Evolutionary conservation across 2,329 filamentous ascomycete genomes (phyloP), one percentile per base, ranked within the genome.

Genomic region (Talaromyces sp.): DNA sequence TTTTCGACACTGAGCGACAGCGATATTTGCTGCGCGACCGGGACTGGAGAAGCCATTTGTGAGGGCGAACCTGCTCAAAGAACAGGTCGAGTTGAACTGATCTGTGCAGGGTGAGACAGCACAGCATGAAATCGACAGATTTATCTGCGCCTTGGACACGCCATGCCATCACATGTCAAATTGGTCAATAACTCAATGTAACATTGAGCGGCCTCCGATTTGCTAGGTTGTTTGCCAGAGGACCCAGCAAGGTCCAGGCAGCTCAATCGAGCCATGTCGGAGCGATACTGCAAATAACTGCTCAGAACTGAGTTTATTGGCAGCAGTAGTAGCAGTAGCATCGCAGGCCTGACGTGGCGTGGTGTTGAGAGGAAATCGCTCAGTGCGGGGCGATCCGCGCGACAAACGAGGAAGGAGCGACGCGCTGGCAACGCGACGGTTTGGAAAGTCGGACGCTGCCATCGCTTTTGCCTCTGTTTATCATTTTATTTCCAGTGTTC

Each of bases 1-100:
- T 52, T 44, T 25, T 62, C 57, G 27, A 17, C 15, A 56, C 60
- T 62, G 25, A 58, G 51, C n/a, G 60, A 62, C 8, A 62, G 52
- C 15, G 57, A 62, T 19, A 62, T 44, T 32, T 62, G 60, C 39
- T 62, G 56, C 17, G 57, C 47, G 30, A 47, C 55, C 15, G 54
- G 55, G 30, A 30, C 42, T 39, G 36, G 22, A 28, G 30, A 15
- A 15, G 55, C 27, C 39, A 49, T 57, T 19, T 33, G 19, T 28
- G 22, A n/a, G 17, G 19, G 19, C 19, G 9, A 11, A 47, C n/a
- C 19, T 2, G 44, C 44, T 47, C 9, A 25, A 11, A 22, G n/a
- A 13, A 25, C 44, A 47, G 44, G 9, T 25, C 44, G 19, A 47
- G n/a, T 22, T 4, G n/a, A 47, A 47, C 42, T 47, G 39, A 8